Percentiles rank a stretch among this genome's conserved stretches.
Conservation (phyloP, 257 asterid species). For the Verbena officinalis region DNA sequence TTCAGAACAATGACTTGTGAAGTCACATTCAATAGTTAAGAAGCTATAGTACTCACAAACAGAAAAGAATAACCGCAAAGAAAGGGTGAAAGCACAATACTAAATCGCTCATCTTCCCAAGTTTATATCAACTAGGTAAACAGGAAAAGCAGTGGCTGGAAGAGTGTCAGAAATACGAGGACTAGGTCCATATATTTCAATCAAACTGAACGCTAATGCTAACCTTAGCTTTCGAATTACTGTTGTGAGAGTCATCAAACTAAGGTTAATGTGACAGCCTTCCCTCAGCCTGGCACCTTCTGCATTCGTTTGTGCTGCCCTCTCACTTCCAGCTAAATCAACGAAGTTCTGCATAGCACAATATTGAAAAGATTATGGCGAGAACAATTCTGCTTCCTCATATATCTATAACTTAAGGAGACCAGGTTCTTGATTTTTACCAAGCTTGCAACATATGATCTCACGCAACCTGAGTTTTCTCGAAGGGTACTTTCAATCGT, state of each 20-base stretch:
- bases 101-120: too few relatives aligned
- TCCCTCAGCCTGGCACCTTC: constrained; percentile 94
- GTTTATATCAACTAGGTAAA: too few relatives aligned
- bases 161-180: background rate
- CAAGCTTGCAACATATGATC: constrained; percentile 95
- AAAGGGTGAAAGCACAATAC: too few relatives aligned
- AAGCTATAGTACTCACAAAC: background rate
- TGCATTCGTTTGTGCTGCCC: constrained; percentile 92
- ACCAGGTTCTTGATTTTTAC: constrained; percentile 39
- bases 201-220: constrained; percentile 14
- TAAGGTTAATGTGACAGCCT: constrained; percentile 97
- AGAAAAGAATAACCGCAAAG: too few relatives aligned
- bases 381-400: background rate
- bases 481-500: constrained; percentile 90
- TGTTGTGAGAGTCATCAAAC: constrained; percentile 95
- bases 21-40: background rate
- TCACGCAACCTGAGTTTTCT: constrained; percentile 84
- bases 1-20: constrained; percentile 12
- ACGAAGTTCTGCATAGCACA: constrained; percentile 73
- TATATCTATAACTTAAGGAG: background rate
- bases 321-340: constrained; percentile 95
- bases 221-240: constrained; percentile 94
- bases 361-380: background rate
- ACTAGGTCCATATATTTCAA: background rate
- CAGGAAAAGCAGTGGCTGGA: too few relatives aligned